Conservation (phyloP, 1,284 basidiomycete genomes). For the Apiotrichum gracile region DNA sequence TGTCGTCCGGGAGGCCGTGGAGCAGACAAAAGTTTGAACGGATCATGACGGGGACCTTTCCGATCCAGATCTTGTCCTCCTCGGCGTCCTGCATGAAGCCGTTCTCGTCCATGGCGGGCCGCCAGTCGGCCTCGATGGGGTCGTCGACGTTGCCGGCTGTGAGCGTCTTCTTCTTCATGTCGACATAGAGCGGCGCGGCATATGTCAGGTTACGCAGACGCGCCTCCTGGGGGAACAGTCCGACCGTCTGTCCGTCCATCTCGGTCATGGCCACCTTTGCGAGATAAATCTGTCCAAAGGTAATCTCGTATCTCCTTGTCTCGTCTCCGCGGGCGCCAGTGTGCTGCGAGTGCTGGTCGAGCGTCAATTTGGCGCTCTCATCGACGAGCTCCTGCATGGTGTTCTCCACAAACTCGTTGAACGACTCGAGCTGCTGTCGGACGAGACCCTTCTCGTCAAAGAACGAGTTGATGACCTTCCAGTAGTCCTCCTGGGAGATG, state of each 20-base stretch:
- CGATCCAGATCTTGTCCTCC: conserved; percentile 86
- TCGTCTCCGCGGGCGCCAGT: conserved; percentile 73
- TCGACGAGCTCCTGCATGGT: conserved; percentile 99
- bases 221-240: conserved; percentile 97
- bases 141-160: conserved; percentile 65
- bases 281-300: conserved; percentile 96
- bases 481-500: conserved; percentile 86
- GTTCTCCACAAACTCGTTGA: conserved; percentile 98
- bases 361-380: conserved; percentile 85
- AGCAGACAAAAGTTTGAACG: conserved; percentile 94
- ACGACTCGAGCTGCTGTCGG: conserved; percentile 94
- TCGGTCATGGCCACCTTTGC: conserved; percentile 92
- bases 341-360: conserved; percentile 95
- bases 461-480: conserved; percentile 92
- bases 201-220: conserved; percentile 72
- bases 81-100: conserved; percentile 60
- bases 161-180: conserved; percentile 83
- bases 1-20: conserved; percentile 67
- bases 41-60: conserved; percentile 98
- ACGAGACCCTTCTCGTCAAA: conserved; percentile 97
- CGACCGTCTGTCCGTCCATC: conserved; percentile 86
- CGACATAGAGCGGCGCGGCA: conserved; percentile 92
- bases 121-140: conserved; percentile 73
- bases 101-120: conserved; percentile 56
- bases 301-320: conserved; percentile 88